Percentiles rank a stretch among this genome's conserved stretches.
Conservation (phyloP, 139 green algal species). For the Astrephomene gubernaculifera region DNA sequence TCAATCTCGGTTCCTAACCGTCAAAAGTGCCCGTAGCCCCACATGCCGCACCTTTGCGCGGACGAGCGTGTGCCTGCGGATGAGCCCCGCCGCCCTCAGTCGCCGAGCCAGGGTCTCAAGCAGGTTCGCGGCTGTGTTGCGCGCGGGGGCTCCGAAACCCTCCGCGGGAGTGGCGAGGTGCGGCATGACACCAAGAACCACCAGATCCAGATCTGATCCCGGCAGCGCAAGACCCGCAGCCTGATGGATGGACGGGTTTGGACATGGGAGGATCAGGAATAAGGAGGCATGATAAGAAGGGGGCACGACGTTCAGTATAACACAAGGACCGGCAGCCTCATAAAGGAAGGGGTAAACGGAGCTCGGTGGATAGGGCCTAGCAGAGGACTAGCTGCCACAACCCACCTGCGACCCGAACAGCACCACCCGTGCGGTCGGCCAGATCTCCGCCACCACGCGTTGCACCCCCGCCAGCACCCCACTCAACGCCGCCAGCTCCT, state of each 20-base stretch:
- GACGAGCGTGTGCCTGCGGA: constrained; percentile 9
- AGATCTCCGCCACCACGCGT: constrained; percentile 52
- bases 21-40: too few relatives aligned
- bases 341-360: too few relatives aligned
- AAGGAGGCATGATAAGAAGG: background rate
- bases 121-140: background rate
- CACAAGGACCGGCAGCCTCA: too few relatives aligned
- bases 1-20: too few relatives aligned
- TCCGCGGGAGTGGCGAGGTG: constrained; percentile 14
- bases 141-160: background rate
- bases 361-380: too few relatives aligned
- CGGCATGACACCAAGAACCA: constrained; percentile 43
- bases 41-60: constrained; percentile 31
- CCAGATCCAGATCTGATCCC: constrained; percentile 67
- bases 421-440: constrained; percentile 62
- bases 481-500: constrained; percentile 53
- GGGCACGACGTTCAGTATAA: background rate
- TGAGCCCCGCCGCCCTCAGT: background rate
- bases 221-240: constrained; percentile 31
- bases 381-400: background rate
- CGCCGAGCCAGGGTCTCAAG: constrained; percentile 8
- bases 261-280: background rate
- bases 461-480: constrained; percentile 56
- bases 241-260: background rate
- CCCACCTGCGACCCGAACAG: constrained; percentile 82